phyloP scores from a whole-genome alignment of 1,284 basidiomycete genomes.

The Rhodotorula sp. region DNA sequence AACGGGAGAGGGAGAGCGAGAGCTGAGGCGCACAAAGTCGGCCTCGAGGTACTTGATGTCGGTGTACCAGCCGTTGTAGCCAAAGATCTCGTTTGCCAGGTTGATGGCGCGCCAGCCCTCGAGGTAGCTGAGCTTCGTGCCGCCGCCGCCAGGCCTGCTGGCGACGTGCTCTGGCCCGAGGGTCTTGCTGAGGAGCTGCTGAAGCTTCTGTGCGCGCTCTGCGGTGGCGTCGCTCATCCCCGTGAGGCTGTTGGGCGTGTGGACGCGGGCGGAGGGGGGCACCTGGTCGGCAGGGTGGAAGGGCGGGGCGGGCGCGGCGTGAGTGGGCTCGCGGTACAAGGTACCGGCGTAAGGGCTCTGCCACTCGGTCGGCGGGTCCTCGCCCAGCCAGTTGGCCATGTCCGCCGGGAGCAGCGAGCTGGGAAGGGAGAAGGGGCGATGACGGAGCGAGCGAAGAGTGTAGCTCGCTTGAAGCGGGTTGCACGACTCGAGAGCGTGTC shows the following conservation, averaged over 20 bases:
- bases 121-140: constrained; percentile 83
- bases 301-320: not conserved
- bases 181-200: constrained; percentile 71
- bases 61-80: constrained; percentile 96
- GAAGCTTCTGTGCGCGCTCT: constrained; percentile 4
- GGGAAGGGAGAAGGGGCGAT: not conserved
- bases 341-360: constrained; percentile 5
- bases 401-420: too few relatives aligned
- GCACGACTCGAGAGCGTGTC: not conserved
- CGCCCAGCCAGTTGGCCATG: constrained; percentile 18
- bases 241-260: constrained; percentile 7
- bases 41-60: constrained; percentile 75
- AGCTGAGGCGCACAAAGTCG: constrained; percentile 55
- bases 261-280: not conserved
- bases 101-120: constrained; percentile 98
- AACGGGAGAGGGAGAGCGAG: not conserved
- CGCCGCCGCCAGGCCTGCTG: constrained; percentile 82
- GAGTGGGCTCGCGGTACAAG: constrained; percentile 7
- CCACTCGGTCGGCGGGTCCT: not conserved
- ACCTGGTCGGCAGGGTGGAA: not conserved
- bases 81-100: constrained; percentile 96
- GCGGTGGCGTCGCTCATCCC: not conserved
- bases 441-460: not conserved
- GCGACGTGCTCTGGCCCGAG: constrained; percentile 93
- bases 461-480: not conserved